Conservation (phyloP, 2,329 filamentous ascomycete species). For the Emericellopsis cladophorae region DNA sequence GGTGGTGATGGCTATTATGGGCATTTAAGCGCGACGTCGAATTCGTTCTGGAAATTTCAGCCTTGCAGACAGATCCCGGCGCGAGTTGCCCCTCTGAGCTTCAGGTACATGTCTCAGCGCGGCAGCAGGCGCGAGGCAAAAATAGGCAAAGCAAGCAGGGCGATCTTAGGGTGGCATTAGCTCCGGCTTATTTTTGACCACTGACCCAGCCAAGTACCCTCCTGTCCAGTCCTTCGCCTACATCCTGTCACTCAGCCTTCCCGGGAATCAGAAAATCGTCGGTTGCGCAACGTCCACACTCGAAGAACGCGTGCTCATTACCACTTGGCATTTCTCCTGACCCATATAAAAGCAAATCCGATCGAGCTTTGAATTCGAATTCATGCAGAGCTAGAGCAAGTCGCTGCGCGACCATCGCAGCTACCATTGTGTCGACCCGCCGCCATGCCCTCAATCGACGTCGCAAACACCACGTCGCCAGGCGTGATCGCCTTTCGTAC, state of each 20-base stretch:
- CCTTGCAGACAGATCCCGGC: slow-evolving; percentile 1
- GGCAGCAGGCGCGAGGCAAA: not conserved
- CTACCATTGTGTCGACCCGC: slow-evolving; percentile 1
- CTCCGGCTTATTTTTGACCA: not conserved
- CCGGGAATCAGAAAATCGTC: not conserved
- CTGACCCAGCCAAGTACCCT: not conserved
- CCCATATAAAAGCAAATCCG: no score
- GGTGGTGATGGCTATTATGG: no score
- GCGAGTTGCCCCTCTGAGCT: not conserved
- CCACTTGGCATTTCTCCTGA: no score
- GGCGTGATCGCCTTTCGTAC: slow-evolving; percentile 39
- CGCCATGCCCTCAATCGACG: slow-evolving; percentile 36
- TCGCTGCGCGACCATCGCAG: not conserved
- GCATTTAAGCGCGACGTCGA: not conserved
- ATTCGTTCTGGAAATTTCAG: slow-evolving; percentile 1
- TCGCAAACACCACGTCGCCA: slow-evolving; percentile 32
- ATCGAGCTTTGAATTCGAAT: no score
- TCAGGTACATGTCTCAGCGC: not conserved
- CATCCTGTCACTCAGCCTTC: not conserved
- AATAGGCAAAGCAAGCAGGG: not conserved
- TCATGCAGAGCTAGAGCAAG: no score
- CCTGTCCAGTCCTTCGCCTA: not conserved
- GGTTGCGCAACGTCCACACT: not conserved
- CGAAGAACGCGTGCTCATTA: no score
- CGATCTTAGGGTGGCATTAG: not conserved